phyloP scores from a whole-genome alignment of 441 rosid species.

The Metrosideros polymorpha region DNA sequence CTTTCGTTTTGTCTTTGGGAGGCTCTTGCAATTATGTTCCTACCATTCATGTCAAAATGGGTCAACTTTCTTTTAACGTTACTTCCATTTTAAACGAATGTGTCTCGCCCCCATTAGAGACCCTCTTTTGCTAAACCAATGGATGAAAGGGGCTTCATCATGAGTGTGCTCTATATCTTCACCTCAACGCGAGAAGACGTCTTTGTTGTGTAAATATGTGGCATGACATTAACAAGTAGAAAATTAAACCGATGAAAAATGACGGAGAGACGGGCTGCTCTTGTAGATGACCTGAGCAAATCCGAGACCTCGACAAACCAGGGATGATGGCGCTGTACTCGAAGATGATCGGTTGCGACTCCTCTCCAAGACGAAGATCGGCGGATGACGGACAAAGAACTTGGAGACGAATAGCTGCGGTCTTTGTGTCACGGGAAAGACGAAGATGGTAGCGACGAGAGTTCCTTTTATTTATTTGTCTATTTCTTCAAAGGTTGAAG shows the following conservation, averaged over 20 bases:
- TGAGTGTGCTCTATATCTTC: neutral
- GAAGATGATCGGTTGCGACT: neutral
- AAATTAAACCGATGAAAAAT: neutral
- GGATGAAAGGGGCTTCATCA: neutral
- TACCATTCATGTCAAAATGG: neutral
- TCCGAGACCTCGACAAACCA: neutral
- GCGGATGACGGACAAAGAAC: neutral
- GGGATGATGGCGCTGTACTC: neutral
- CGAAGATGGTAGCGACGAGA: too few relatives aligned
- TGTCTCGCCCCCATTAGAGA: neutral
- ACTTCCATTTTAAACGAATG: neutral
- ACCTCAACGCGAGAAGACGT: neutral
- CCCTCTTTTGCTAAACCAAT: neutral
- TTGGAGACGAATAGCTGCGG: neutral
- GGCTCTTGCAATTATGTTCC: neutral
- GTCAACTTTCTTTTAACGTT: neutral
- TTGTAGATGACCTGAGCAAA: too few relatives aligned
- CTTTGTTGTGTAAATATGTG: neutral
- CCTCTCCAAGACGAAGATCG: neutral
- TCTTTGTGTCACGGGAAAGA: neutral
- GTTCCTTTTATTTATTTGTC: too few relatives aligned
- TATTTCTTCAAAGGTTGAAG: neutral
- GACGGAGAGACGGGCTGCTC: neutral
- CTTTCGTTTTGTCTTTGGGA: neutral
- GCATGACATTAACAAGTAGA: neutral